Evolutionary conservation across 192 early-diverging fungal genomes (phyloP).

Genomic region (Tieghemiomyces parasiticus): DNA sequence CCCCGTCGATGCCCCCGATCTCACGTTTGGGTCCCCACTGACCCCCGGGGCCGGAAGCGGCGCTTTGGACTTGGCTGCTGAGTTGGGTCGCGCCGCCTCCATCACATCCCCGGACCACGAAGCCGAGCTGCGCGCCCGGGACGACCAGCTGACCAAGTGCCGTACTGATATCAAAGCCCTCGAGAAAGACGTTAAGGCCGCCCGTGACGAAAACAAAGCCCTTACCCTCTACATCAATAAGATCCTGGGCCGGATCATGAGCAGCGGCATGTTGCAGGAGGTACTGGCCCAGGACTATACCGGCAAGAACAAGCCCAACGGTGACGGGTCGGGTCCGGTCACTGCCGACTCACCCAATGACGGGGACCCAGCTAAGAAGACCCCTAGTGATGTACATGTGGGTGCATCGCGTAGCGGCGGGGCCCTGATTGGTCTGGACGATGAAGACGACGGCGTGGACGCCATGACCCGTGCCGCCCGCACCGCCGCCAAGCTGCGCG

Average conservation of each 20-base stretch:
- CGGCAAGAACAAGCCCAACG: neutral
- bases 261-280: slow-evolving; percentile 27
- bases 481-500: neutral
- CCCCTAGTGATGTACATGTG: neutral
- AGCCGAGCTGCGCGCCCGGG: slow-evolving; percentile 8
- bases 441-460: neutral
- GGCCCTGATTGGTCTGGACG: neutral
- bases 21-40: neutral
- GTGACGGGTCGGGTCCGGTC: neutral
- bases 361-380: neutral
- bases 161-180: slow-evolving; percentile 29
- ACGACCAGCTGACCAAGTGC: slow-evolving; percentile 23
- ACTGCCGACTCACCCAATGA: neutral
- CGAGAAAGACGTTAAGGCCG: slow-evolving; percentile 38
- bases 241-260: slow-evolving; percentile 59
- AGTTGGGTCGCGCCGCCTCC: slow-evolving; percentile 18
- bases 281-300: slow-evolving; percentile 30
- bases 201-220: slow-evolving; percentile 50
- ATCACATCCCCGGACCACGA: too few species aligned
- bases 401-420: neutral
- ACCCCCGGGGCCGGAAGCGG: neutral
- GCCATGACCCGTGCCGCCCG: slow-evolving; percentile 9
- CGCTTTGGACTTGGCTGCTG: slow-evolving; percentile 22
- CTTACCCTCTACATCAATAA: slow-evolving; percentile 60
- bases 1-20: neutral